Conservation (phyloP, 2,329 filamentous ascomycete species). For the Arthrobotrys iridis region DNA sequence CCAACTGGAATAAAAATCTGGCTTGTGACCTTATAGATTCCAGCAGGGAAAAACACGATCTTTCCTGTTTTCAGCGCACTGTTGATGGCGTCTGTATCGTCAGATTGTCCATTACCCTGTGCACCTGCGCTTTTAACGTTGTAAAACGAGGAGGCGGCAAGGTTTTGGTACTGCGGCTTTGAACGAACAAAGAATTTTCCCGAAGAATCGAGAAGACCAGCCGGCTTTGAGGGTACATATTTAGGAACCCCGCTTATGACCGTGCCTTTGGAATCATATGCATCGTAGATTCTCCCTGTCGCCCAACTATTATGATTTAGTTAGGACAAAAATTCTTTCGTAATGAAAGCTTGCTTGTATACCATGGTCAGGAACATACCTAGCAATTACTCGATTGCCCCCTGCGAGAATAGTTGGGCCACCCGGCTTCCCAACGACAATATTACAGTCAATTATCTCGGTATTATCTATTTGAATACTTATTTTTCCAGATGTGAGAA, state of each 20-base stretch:
- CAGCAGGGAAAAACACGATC: constrained; percentile 62
- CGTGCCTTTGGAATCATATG: constrained; percentile 72
- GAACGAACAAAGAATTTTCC: constrained; percentile 72
- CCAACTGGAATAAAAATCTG: constrained; percentile 66
- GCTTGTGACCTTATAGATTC: constrained; percentile 67
- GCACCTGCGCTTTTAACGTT: constrained; percentile 74
- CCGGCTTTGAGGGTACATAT: constrained; percentile 63
- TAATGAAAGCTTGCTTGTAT: no score
- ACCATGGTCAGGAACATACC: no score
- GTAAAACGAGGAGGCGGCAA: constrained; percentile 69
- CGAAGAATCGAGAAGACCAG: background rate
- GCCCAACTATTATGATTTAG: no score
- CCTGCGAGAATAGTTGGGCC: constrained; percentile 72
- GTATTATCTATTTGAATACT: constrained; percentile 71
- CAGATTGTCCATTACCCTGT: constrained; percentile 84
- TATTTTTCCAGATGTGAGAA: constrained; percentile 71
- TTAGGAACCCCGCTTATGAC: constrained; percentile 74
- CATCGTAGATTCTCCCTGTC: constrained; percentile 75
- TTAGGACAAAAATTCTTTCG: no score
- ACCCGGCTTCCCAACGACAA: constrained; percentile 67
- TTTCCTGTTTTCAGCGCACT: constrained; percentile 72
- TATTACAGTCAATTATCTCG: constrained; percentile 65
- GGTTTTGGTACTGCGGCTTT: constrained; percentile 84
- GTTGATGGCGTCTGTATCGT: constrained; percentile 90
- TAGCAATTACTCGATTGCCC: constrained; percentile 70